phyloP scores from a whole-genome alignment of 495 filamentous ascomycete genomes.

The Xanthoparmelia taractica region DNA sequence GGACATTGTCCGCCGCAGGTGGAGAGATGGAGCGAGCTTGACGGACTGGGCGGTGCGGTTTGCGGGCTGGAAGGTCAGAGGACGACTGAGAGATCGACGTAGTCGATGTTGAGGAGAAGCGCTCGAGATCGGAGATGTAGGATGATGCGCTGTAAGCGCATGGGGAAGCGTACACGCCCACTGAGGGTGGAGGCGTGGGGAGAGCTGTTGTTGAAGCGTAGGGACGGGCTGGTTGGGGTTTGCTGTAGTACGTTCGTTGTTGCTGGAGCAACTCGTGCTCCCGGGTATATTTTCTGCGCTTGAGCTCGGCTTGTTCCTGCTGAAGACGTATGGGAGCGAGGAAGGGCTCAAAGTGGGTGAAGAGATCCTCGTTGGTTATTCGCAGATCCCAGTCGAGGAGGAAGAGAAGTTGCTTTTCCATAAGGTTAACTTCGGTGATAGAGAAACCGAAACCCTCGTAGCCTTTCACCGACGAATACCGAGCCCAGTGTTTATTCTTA shows the following conservation, averaged over 20 bases:
- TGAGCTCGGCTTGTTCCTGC: slow-evolving; percentile 30
- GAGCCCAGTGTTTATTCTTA: slow-evolving; percentile 99
- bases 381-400: slow-evolving; percentile 88
- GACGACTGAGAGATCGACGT: slow-evolving; percentile 34
- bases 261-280: slow-evolving; percentile 34
- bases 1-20: slow-evolving; percentile 43
- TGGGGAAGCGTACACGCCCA: slow-evolving; percentile 24
- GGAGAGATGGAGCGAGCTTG: slow-evolving; percentile 45
- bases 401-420: slow-evolving; percentile 96
- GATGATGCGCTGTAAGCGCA: slow-evolving; percentile 30
- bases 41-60: slow-evolving; percentile 32
- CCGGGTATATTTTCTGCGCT: slow-evolving; percentile 20
- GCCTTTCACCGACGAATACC: slow-evolving; percentile 70
- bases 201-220: slow-evolving; percentile 20
- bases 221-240: slow-evolving; percentile 21
- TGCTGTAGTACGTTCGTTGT: slow-evolving; percentile 37
- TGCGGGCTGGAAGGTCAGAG: slow-evolving; percentile 30
- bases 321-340: slow-evolving; percentile 67
- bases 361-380: slow-evolving; percentile 76
- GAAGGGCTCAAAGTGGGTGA: slow-evolving; percentile 81
- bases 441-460: slow-evolving; percentile 84
- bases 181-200: slow-evolving; percentile 15
- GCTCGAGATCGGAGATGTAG: slow-evolving; percentile 30
- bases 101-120: slow-evolving; percentile 28
- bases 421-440: slow-evolving; percentile 89